Evolutionary conservation across 768 basidiomycete species (phyloP).

Genomic region (Hortiboletus flavorubellus): DNA sequence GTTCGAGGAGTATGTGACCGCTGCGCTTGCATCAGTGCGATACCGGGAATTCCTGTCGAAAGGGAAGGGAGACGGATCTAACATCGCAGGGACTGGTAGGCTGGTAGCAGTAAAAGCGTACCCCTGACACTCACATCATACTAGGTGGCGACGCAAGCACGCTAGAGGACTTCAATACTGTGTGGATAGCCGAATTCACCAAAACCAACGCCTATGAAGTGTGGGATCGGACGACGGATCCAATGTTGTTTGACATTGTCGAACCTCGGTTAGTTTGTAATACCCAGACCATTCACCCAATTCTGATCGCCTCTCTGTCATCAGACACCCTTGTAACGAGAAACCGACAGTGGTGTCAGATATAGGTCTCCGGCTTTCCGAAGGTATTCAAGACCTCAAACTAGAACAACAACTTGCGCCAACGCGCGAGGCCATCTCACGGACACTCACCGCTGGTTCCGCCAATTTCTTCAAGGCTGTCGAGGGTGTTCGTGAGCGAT

Average conservation of each 20-base stretch:
- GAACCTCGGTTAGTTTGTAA: constrained; percentile 68
- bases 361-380: constrained; percentile 85
- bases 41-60: constrained; percentile 83
- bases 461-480: constrained; percentile 85
- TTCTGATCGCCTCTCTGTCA: neutral
- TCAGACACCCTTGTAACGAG: constrained; percentile 90
- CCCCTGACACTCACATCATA: constrained; percentile 21
- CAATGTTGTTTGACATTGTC: constrained; percentile 90
- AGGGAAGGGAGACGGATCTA: constrained; percentile 56
- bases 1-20: constrained; percentile 95
- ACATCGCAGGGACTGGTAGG: constrained; percentile 61
- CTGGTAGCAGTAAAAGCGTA: neutral
- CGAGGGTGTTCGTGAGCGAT: constrained; percentile 80
- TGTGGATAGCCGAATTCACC: constrained; percentile 88
- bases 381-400: constrained; percentile 92
- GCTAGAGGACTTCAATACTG: constrained; percentile 77
- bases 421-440: constrained; percentile 82
- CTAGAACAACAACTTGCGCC: constrained; percentile 93
- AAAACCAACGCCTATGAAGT: constrained; percentile 83
- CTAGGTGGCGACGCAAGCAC: constrained; percentile 55
- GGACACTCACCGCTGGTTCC: constrained; percentile 71
- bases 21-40: constrained; percentile 83
- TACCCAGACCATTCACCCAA: neutral
- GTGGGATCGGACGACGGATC: constrained; percentile 91
- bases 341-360: constrained; percentile 88